These are phyloP conservation scores for Lumnitzera racemosa DNA, from an alignment of 345 rosid species.

Conservation along the genomic window DNA sequence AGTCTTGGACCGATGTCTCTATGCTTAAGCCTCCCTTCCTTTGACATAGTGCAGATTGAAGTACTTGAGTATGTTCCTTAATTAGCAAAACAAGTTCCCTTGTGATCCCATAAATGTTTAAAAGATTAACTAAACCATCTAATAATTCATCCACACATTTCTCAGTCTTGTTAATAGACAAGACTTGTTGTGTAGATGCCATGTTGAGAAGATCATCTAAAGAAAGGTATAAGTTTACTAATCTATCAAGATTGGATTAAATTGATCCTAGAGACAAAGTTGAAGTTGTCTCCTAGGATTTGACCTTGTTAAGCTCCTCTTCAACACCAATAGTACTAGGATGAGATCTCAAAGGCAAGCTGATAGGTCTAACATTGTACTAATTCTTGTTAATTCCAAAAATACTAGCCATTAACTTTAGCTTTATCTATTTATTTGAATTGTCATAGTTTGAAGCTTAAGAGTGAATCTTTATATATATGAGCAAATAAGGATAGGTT, in stretches of 20 bases:
- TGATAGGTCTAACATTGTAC: too few relatives aligned
- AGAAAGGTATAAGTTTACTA: constrained; percentile 38
- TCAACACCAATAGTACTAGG: constrained; percentile 39
- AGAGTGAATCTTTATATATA: too few relatives aligned
- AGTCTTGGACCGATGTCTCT: constrained; percentile 15
- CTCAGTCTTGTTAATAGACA: constrained; percentile 22
- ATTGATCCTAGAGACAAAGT: constrained; percentile 23
- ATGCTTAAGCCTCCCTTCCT: constrained; percentile 40
- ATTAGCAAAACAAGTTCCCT: constrained; percentile 44
- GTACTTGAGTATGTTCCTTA: constrained; percentile 41
- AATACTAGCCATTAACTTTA: too few relatives aligned
- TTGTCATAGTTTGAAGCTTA: too few relatives aligned
- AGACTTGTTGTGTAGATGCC: constrained; percentile 43
- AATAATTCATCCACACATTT: constrained; percentile 39
- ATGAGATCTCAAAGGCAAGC: constrained; percentile 34
- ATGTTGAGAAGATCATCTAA: constrained; percentile 48
- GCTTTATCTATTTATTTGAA: too few relatives aligned
- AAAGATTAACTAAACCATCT: constrained; percentile 49
- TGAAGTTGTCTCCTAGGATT: constrained; percentile 19
- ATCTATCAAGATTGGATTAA: constrained; percentile 23
- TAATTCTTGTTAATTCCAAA: too few relatives aligned
- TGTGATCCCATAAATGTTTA: constrained; percentile 50
- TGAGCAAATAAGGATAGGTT: too few relatives aligned
- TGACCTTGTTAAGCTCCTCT: constrained; percentile 48
- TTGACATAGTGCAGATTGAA: constrained; percentile 53